phyloP scores from a whole-genome alignment of 805 yeast species.

The Ogataea thermomethanolica region DNA sequence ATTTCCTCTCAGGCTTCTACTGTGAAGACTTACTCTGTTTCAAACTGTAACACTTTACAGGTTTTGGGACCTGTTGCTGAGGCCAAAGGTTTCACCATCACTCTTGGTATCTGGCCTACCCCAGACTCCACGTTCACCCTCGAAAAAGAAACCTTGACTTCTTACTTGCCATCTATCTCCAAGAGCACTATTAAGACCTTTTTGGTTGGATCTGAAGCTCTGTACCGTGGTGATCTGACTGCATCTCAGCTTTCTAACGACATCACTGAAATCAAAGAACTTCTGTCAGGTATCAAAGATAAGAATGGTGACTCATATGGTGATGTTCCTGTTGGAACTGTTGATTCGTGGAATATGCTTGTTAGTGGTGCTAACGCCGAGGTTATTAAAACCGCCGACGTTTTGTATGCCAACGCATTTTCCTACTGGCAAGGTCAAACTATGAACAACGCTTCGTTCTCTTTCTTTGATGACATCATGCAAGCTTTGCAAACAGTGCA shows the following conservation, averaged over 20 bases:
- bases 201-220: conserved; percentile 93
- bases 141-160: conserved; percentile 68
- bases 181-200: conserved; percentile 67
- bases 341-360: conserved; percentile 91
- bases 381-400: conserved; percentile 78
- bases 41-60: conserved; percentile 90
- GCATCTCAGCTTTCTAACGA: conserved; percentile 67
- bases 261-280: conserved; percentile 59
- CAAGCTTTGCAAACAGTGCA: conserved; percentile 91
- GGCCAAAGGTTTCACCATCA: conserved; percentile 66
- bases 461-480: conserved; percentile 96
- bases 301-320: conserved; percentile 76
- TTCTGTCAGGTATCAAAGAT: conserved; percentile 62
- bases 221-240: conserved; percentile 84
- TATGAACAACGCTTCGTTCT: conserved; percentile 74
- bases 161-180: conserved; percentile 70
- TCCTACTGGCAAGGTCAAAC: conserved; percentile 99
- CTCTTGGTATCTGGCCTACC: conserved; percentile 93
- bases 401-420: conserved; percentile 91
- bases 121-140: conserved; percentile 72
- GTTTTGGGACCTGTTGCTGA: conserved; percentile 85
- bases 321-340: conserved; percentile 80
- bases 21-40: conserved; percentile 84
- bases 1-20: conserved; percentile 57
- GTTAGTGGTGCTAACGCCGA: conserved; percentile 73